Percentiles rank a stretch among this genome's conserved stretches.
Conservation (phyloP, 768 basidiomycete species). For the Coprinellus aureogranulatus region DNA sequence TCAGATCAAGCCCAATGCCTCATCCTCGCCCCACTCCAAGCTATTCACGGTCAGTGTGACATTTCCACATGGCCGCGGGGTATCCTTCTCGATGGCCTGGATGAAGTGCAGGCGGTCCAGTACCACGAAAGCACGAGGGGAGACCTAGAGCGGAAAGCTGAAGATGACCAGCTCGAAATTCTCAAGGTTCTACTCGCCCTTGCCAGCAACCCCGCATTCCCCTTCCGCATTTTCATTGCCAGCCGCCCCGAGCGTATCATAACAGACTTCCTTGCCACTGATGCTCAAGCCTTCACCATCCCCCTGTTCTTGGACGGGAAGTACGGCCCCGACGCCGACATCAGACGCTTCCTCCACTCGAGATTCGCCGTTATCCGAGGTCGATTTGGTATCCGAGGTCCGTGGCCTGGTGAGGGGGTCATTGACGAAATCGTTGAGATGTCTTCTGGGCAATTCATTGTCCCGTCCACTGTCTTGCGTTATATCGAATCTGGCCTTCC, state of each 20-base stretch:
- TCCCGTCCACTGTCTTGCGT: neutral
- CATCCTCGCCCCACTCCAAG: too few relatives aligned
- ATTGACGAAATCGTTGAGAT: neutral
- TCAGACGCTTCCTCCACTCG: neutral
- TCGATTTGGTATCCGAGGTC: neutral
- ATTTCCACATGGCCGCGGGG: neutral
- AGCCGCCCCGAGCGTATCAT: slow-evolving; percentile 1
- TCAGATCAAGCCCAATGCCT: too few relatives aligned
- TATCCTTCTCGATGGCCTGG: slow-evolving; percentile 8
- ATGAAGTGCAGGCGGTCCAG: neutral
- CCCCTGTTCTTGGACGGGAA: neutral
- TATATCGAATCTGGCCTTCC: neutral
- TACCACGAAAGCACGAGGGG: neutral
- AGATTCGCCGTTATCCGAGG: neutral
- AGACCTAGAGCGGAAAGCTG: neutral
- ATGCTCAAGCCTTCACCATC: too few relatives aligned
- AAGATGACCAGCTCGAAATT: neutral
- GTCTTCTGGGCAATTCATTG: slow-evolving; percentile 4
- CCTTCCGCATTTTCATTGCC: slow-evolving; percentile 2
- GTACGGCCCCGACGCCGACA: neutral
- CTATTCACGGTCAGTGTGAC: too few relatives aligned
- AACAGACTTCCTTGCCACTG: neutral
- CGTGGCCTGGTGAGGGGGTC: neutral
- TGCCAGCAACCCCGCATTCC: neutral
- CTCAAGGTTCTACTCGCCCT: neutral